Evolutionary conservation across 1,284 basidiomycete species (phyloP), one percentile per base, ranked within the genome.

Genomic region (Sporisorium exsertum): DNA sequence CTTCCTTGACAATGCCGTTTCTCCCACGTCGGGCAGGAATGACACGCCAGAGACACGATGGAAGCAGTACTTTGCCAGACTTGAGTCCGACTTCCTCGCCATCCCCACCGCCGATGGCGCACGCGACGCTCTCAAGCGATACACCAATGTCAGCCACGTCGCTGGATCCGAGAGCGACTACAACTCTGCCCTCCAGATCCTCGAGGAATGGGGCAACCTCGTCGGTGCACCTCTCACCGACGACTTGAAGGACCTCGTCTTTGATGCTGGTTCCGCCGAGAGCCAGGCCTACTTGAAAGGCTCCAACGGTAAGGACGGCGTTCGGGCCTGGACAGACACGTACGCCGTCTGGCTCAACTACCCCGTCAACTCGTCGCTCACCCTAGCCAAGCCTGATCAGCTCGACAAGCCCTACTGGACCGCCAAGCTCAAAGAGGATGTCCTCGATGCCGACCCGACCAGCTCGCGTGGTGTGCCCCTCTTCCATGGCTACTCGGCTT

Each of bases 371-470:
- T 77, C 79, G 15, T 70, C 74, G 24, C 76, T 84, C 46, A 65
- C 71, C 27, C 72, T 84, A n/a, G 54, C 72, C 43, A 69, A 71
- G 12, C 62, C 81, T 2, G 49, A 82, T 22, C 58, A 59, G 5
- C 54, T 79, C 20, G 71, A 65, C 26, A 56, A 79, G 46, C 81
- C 88, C n/a, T 86, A 89, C 8, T 94, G 92, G 91, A 87, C 87
- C 40, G 94, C 88, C 37, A 86, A 86, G 58, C 84, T 89, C 6
- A 68, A 82, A 42, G 83, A 85, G 22, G 81, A 84, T 37, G 70
- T 78, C 84, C 81, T 88, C 18, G 79, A 86, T 2, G 86, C 87
- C 18, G 88, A 89, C 72, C 86, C 87, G 0, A 86, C 86, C 57
- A 81, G 85, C 20, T 76, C 82, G 5, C 82, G 87, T 3, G 87